Conservation (phyloP, 257 asterid genomes). For the Rehmannia glutinosa region DNA sequence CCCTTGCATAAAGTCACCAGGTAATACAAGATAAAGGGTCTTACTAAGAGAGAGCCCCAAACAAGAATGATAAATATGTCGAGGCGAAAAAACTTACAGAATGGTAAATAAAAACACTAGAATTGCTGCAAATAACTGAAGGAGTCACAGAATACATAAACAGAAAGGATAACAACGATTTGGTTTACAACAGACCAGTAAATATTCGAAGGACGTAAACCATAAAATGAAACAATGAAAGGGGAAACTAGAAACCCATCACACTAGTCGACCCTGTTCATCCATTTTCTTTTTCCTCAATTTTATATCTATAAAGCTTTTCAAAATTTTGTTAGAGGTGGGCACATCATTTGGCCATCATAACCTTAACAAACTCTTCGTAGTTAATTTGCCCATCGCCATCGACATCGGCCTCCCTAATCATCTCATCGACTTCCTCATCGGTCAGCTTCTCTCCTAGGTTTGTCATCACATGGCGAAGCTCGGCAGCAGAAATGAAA, state of each 20-base stretch:
- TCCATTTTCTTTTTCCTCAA: not conserved
- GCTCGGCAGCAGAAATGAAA: conserved; percentile 69
- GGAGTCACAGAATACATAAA: conserved; percentile 27
- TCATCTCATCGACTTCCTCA: conserved; percentile 78
- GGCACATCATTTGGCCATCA: conserved; percentile 63
- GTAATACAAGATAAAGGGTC: no score
- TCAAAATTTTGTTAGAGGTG: conserved; percentile 1
- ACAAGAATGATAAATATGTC: no score
- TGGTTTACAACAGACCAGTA: conserved; percentile 1
- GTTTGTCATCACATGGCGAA: conserved; percentile 73
- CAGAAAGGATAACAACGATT: conserved; percentile 5
- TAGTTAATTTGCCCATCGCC: conserved; percentile 74
- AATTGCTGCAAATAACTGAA: conserved; percentile 20
- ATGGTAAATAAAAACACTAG: conserved; percentile 10
- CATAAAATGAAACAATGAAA: conserved; percentile 21
- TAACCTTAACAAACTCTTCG: conserved; percentile 70
- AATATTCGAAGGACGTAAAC: conserved; percentile 27
- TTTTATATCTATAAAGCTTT: not conserved
- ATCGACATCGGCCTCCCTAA: conserved; percentile 68
- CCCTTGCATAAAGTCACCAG: no score
- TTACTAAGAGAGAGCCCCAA: no score
- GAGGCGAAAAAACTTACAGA: no score
- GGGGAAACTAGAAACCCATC: conserved; percentile 12
- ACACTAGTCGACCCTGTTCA: conserved; percentile 26
- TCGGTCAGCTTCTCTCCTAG: conserved; percentile 73